Base-by-base conservation (phyloP, 139 green algal species). In the Coelastrella sp. region DNA sequence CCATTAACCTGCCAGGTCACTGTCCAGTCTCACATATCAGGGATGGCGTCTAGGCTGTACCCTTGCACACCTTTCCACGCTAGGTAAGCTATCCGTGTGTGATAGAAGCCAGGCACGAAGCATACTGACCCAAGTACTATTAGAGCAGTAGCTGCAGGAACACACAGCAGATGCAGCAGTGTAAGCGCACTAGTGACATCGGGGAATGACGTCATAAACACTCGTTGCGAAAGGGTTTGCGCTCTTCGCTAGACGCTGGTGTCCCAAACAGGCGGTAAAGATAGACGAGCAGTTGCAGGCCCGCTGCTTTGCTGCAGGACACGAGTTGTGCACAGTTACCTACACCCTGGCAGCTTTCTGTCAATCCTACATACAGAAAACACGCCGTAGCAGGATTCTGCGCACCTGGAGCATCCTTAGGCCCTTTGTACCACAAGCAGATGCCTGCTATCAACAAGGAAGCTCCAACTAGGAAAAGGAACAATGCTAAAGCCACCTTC, bases 31-130 rank as follows among this genome's bases (percentile, higher is more conserved):
- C 5, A 76, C 54, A 92, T 73, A 85, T 94, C 92, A 10, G 92
- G 92, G 59, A 94, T 94, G 3, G 80, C 32, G 61, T 92, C 76
- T 0, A 94, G 75, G 80, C 32, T 83, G 68, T 94, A 94, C 5
- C 92, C 92, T 3, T 80, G 23, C 5, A 82, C 22, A 2, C 91
- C 91, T 22, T 85, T 88, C 83, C 84, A 92, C 0, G 91, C 91
- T 19, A 91, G 77, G 79, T 91, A 93, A 14, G 91, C 91, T 32
- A 92, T 80, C 64, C 88, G 85, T 14, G 71, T 80, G 60, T 92
- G 81, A 79, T 92, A 93, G 60, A 80, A 78, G 16, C 91, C 91
- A 7, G 91, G 91, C 3, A 93, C 75, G 88, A 93, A 93, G 71
- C 88, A 87, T 11, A 93, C 19, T 47, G 68, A 87, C 17, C 91